A percentile compares a stretch with the other conserved stretches of the same genome.
Evolutionary conservation across 495 filamentous ascomycete genomes (phyloP).

Genomic region (Pseudevernia furfuracea): DNA sequence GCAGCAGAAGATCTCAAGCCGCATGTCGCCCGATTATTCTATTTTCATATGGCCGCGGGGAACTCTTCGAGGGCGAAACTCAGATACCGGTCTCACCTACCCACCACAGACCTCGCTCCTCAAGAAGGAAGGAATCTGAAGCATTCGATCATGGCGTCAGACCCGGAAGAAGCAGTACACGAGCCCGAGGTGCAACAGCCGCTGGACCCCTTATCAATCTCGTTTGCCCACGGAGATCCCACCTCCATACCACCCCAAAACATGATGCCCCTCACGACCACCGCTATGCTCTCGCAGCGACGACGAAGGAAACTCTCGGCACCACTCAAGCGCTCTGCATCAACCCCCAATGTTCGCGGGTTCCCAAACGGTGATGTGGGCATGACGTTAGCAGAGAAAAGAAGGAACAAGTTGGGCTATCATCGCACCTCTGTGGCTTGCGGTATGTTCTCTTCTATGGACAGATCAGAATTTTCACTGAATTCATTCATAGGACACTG

Average conservation of each 20-base stretch:
- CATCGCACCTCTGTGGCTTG: constrained; percentile 96
- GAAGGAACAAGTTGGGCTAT: constrained; percentile 94
- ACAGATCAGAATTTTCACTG: constrained; percentile 4
- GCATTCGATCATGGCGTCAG: constrained; percentile 21
- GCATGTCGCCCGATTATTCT: constrained; percentile 23
- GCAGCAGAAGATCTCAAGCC: constrained; percentile 27
- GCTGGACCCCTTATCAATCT: constrained; percentile 14
- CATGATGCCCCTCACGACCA: constrained; percentile 20
- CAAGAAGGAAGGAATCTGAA: constrained; percentile 19
- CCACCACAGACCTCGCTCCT: constrained; percentile 11
- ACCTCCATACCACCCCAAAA: constrained; percentile 19
- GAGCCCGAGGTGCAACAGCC: constrained; percentile 16
- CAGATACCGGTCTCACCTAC: constrained; percentile 19
- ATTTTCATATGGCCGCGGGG: constrained; percentile 30
- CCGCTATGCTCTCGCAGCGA: constrained; percentile 21
- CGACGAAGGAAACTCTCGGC: constrained; percentile 23
- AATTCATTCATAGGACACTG: constrained; percentile 63
- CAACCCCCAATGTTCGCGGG: constrained; percentile 59
- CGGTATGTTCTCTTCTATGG: constrained; percentile 46
- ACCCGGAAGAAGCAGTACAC: constrained; percentile 11
- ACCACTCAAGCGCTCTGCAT: constrained; percentile 51
- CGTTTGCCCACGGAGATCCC: constrained; percentile 16
- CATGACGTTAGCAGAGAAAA: constrained; percentile 62
- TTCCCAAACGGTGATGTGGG: constrained; percentile 38
- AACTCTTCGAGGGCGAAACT: constrained; percentile 27